phyloP scores from a whole-genome alignment of 2,329 filamentous ascomycete species.

The Colletotrichum lupini region DNA sequence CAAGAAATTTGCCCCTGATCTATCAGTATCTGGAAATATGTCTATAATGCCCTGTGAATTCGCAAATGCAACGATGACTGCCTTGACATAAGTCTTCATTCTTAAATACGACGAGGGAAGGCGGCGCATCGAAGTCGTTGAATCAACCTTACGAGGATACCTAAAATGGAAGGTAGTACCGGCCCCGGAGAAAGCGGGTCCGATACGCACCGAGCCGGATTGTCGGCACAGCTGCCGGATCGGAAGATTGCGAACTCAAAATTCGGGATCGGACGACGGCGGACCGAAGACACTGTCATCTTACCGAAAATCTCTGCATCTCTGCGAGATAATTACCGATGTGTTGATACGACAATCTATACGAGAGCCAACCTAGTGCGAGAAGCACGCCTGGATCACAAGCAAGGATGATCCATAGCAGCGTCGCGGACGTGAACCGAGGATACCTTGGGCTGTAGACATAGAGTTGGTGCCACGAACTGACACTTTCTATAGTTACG shows the following conservation, averaged over 20 bases:
- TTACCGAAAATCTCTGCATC: neutral
- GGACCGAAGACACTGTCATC: neutral
- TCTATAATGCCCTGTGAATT: neutral
- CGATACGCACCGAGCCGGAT: neutral
- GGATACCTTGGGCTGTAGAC: neutral
- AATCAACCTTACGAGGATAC: neutral
- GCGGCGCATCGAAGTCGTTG: neutral
- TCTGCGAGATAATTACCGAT: neutral
- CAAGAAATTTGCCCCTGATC: neutral
- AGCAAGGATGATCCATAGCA: neutral
- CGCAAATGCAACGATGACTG: neutral
- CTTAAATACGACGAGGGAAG: neutral
- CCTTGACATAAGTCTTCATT: neutral
- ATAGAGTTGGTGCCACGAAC: neutral
- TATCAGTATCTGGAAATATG: neutral
- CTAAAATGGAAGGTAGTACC: conserved; percentile 5
- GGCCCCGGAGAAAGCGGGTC: neutral
- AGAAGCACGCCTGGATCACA: neutral
- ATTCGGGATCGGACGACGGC: no score
- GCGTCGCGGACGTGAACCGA: neutral
- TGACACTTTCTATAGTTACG: neutral
- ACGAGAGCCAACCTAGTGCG: neutral
- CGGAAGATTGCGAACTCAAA: neutral
- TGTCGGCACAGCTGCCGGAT: neutral
- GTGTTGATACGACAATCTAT: neutral